Base-by-base conservation (phyloP, 345 rosid species). In the Syzygium jambos region DNA sequence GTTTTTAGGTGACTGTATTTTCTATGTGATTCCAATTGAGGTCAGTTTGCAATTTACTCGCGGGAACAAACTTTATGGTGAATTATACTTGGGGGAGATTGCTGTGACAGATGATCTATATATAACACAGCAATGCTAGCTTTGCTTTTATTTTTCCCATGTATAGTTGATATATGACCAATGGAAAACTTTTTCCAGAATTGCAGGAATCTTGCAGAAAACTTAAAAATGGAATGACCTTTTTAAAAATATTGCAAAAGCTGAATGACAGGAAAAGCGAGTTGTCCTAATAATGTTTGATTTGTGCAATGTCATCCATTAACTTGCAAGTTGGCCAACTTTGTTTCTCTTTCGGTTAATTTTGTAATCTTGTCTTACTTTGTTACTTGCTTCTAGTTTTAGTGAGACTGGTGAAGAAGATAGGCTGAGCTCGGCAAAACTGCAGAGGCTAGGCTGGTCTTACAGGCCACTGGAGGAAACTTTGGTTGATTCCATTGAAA, bases 381-480 rank as follows among this genome's bases (percentile, higher is more conserved):
- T 30, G 43, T 65, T 15, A 65, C 43, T 65, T 65, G 43, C 1
- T 65, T 65, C 11, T 16, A 93, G 96, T 51, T 94, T 87, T 89
- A 80, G 61, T 0, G 92, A 89, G 84, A 88, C 27, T 27, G 93
- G 85, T 43, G 90, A 89, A 13, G 86, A 49, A 15, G 41, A 22
- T 27, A n/a, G 16, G 78, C 15, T 85, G 41, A 77, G 77, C 53
- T 73, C 85, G 3, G 85, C 56, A n/a, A 86, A 63, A 43, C 85
- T 88, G 86, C 88, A 91, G 90, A 90, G 77, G 65, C 88, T 93
- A 78, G 96, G 96, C 29, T 95, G 96, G 98, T 91, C 86, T 84
- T 93, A 89, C 86, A 61, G 93, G 84, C 92, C 94, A 2, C 86
- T 94, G 86, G 96, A 94, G 77, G 93, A 95, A 86, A 95, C 93